Evolutionary conservation across 805 yeast species (phyloP), one percentile per base, ranked within the genome.

Genomic region (Suhomyces vadensis): DNA sequence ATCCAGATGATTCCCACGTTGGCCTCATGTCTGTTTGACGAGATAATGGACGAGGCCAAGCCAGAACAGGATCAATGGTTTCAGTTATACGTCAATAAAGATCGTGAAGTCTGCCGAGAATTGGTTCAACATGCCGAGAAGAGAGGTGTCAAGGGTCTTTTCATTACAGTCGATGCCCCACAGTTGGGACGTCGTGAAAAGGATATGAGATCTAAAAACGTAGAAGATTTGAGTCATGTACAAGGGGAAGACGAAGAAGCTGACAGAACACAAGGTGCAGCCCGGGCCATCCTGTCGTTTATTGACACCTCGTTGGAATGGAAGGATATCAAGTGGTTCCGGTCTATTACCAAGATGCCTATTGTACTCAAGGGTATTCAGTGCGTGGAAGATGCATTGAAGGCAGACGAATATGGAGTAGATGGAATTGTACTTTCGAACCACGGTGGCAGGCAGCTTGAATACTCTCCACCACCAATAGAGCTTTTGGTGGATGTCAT

Each of bases 1-100:
- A 81, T 85, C 44, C 97, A 91, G 65, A 91, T 91, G 98, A 83
- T 91, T 45, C 91, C 97, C 4, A 91, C 96, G 1, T 73, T 89
- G 54, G 92, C 97, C 1, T 86, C 96, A 5, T 87, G 90, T 61
- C 82, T 96, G 2, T 76, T 88, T 51, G 94, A 89, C 54, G 97
- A 90, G 61, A 86, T 90, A 48, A 79, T 84, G 3, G 88, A 79
- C 46, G 87, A 83, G 4, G 82, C 85, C 23, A 66, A 65, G 1
- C 80, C 78, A 10, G 74, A 73, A 31, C 73, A 66, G 44, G 60
- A 68, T 13, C 78, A 74, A 42, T 75, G 79, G 76, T 65, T 69
- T 47, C 82, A 78, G 51, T 61, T 74, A 31, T 78, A 78, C 51
- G 78, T 76, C 35, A 66, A 71, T 35, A 56, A 63, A 2, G 69